phyloP scores from a whole-genome alignment of 176 grass and related monocot genomes.

The sorghum (Sorghum bicolor) region DNA sequence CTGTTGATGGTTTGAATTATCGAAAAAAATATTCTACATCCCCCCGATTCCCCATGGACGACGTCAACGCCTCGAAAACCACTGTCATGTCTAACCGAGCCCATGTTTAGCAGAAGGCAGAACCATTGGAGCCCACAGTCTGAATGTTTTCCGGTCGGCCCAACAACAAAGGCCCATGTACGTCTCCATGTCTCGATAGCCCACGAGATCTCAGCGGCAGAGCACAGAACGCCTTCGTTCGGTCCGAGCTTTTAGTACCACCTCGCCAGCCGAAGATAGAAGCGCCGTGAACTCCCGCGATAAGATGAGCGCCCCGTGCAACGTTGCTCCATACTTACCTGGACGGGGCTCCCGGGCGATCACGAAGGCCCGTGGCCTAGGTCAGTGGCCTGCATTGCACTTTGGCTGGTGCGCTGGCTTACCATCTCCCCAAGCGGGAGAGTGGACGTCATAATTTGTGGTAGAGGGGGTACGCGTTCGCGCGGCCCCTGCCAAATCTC shows the following conservation, averaged over 20 bases:
- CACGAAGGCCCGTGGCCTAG: conserved; percentile 28
- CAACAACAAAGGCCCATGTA: neutral
- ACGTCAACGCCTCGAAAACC: no score
- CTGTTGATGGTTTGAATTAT: no score
- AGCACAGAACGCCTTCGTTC: neutral
- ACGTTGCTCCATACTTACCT: neutral
- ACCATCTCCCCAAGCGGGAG: conserved; percentile 48
- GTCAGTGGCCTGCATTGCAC: conserved; percentile 35
- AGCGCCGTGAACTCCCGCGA: no score
- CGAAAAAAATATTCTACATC: no score
- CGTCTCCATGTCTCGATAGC: neutral
- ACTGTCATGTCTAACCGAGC: no score
- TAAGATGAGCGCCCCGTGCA: no score
- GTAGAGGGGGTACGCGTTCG: conserved; percentile 62
- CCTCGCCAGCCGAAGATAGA: neutral
- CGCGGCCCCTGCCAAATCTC: conserved; percentile 50
- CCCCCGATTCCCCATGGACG: no score
- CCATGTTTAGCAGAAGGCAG: no score
- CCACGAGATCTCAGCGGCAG: no score
- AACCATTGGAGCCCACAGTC: neutral
- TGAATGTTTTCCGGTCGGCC: neutral
- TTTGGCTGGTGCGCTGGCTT: conserved; percentile 27
- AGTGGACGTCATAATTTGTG: conserved; percentile 50
- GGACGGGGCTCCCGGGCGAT: conserved; percentile 39
- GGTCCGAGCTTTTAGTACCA: neutral